phyloP scores from a whole-genome alignment of 345 rosid species.

The Moricandia moricandioides region DNA sequence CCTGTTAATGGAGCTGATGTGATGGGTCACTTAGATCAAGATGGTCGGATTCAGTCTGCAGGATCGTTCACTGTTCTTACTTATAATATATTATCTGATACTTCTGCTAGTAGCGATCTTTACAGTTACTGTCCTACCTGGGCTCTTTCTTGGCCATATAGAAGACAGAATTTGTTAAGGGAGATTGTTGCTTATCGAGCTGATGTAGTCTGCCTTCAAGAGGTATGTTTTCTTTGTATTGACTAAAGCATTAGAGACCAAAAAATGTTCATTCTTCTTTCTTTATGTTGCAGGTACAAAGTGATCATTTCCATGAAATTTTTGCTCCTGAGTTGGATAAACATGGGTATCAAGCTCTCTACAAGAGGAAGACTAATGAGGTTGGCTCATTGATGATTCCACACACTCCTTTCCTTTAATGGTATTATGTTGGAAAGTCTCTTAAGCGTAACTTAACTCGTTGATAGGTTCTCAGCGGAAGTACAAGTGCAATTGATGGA shows the following conservation, averaged over 20 bases:
- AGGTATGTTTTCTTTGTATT: conserved; percentile 41
- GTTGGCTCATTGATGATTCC: conserved; percentile 44
- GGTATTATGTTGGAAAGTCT: not conserved
- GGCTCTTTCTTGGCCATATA: conserved; percentile 98
- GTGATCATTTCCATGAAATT: conserved; percentile 79
- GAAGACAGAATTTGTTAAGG: conserved; percentile 84
- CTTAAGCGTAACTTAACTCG: not conserved
- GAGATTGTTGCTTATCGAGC: conserved; percentile 97
- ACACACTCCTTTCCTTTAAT: not conserved
- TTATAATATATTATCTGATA: conserved; percentile 86
- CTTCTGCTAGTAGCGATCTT: conserved; percentile 65
- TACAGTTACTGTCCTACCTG: conserved; percentile 95
- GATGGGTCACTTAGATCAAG: conserved; percentile 68
- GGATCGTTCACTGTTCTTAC: conserved; percentile 93
- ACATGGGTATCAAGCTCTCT: not conserved
- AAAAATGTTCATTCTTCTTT: not conserved
- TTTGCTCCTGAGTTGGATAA: not conserved
- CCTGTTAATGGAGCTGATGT: conserved; percentile 68
- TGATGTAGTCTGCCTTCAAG: conserved; percentile 94
- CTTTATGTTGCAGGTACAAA: conserved; percentile 68
- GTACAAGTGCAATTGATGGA: conserved; percentile 63
- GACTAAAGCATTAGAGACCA: not conserved
- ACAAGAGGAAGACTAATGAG: conserved; percentile 73
- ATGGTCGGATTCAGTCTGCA: conserved; percentile 66
- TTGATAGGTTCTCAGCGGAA: conserved; percentile 76